Percentiles rank a stretch among this genome's conserved stretches.
Conservation (phyloP, 1,139 yeast genomes). For the Geotrichum reessii region DNA sequence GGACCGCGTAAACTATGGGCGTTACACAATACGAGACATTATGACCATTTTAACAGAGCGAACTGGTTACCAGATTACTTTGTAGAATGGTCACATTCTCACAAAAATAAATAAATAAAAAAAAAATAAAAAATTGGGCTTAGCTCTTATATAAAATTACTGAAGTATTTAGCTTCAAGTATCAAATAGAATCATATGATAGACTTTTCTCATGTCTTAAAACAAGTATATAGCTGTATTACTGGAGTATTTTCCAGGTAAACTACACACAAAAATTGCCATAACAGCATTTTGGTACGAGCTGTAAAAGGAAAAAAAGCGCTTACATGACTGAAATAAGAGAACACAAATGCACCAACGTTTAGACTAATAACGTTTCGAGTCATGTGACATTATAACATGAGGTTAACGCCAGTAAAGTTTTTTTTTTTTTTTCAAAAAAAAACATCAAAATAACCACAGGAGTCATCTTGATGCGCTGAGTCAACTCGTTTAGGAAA, state of each 20-base stretch:
- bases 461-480: too few relatives aligned
- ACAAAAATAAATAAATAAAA: too few relatives aligned
- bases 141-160: neutral
- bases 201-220: neutral
- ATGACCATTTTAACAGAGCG: conserved; percentile 18
- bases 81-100: too few relatives aligned
- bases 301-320: neutral
- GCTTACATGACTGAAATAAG: neutral
- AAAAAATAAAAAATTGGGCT: neutral
- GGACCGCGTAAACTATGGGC: conserved; percentile 15
- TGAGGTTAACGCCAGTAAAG: neutral
- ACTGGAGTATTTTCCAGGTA: too few relatives aligned
- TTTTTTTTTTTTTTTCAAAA: neutral
- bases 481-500: too few relatives aligned
- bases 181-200: neutral
- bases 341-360: neutral
- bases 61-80: conserved; percentile 5
- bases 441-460: neutral
- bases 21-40: conserved; percentile 19
- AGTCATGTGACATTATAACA: neutral
- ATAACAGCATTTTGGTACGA: too few relatives aligned
- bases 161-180: neutral
- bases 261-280: too few relatives aligned
- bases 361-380: neutral
- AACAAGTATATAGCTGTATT: neutral